Base-by-base conservation (phyloP, 2,329 filamentous ascomycete genomes). In the Arachnomyces sp. region DNA sequence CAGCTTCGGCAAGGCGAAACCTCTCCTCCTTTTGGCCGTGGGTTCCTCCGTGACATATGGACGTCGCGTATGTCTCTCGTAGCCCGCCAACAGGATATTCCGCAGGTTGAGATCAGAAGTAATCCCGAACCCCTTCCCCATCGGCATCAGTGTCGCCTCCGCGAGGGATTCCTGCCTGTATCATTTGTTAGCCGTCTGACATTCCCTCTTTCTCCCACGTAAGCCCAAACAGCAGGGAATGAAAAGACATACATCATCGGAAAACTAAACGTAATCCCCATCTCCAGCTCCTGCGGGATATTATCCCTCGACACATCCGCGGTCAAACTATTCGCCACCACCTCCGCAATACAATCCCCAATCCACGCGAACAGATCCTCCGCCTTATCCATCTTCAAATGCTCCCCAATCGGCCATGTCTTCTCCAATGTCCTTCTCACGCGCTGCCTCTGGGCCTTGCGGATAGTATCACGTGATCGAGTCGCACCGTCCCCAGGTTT, bases 321-420 rank as follows among this genome's bases (percentile, higher is more conserved):
- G 3, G 57, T 60, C 40, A 71, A 47, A 36, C 63, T 67, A 45
- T 80, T 73, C 25, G 65, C 67, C 12, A 90, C 79, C 3, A 89
- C 83, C 44, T 82, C 72, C 11, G 82, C 82, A 50, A 92, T 86
- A 53, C 82, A 84, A 51, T 75, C 69, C 17, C 85, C 86, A 49
- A 92, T 86, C 85, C 85, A 92, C n/a, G 73, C 64, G 59, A 92
- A 92, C 2, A 90, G 67, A 42, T 80, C 78, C 42, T 86, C 79
- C 1, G 82, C 78, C 47, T 88, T 81, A 50, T 87, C 78, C 59
- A 66, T 73, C 49, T 74, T 74, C 52, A 75, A 44, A 54, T 74
- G 72, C 38, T 75, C 71, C 16, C 65, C 71, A 45, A 75, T 75
- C 3, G 71, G 70, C 72, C 72, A 75, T 45, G 65, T 63, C 47